A percentile compares a stretch with the other conserved stretches of the same genome.
Conservation (phyloP, 2,329 filamentous ascomycete species). For the Fusarium pseudocircinatum region DNA sequence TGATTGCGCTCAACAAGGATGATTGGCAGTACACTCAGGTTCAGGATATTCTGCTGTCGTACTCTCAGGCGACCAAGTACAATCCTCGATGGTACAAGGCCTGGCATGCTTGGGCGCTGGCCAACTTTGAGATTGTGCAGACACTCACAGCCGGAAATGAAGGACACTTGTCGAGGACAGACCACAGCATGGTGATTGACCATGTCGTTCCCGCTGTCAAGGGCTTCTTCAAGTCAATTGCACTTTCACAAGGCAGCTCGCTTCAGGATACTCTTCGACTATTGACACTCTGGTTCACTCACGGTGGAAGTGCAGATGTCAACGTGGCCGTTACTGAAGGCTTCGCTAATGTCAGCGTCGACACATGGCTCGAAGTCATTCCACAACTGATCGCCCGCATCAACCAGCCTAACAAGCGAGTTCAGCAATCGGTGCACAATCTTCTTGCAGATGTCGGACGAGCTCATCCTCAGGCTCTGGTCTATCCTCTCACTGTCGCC, state of each 20-base stretch:
- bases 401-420: constrained; percentile 90
- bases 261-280: constrained; percentile 94
- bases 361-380: constrained; percentile 98
- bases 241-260: constrained; percentile 88
- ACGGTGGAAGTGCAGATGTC: constrained; percentile 89
- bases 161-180: constrained; percentile 55
- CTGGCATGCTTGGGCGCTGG: constrained; percentile 98
- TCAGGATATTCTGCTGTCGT: constrained; percentile 88
- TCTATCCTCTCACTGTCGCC: constrained; percentile 96
- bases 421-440: constrained; percentile 91
- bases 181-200: constrained; percentile 76
- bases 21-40: constrained; percentile 91
- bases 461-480: constrained; percentile 92
- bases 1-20: constrained; percentile 83
- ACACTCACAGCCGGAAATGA: constrained; percentile 75
- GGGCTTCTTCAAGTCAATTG: constrained; percentile 98
- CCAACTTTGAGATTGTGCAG: constrained; percentile 98
- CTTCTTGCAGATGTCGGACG: constrained; percentile 92
- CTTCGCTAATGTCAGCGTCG: constrained; percentile 89
- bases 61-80: constrained; percentile 90
- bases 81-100: constrained; percentile 98
- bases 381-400: constrained; percentile 97
- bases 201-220: constrained; percentile 95
- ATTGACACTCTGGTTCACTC: constrained; percentile 94
- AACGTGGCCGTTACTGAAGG: constrained; percentile 89